phyloP scores from a whole-genome alignment of 2,329 filamentous ascomycete genomes.

The Pestalotiopsis sp. region DNA sequence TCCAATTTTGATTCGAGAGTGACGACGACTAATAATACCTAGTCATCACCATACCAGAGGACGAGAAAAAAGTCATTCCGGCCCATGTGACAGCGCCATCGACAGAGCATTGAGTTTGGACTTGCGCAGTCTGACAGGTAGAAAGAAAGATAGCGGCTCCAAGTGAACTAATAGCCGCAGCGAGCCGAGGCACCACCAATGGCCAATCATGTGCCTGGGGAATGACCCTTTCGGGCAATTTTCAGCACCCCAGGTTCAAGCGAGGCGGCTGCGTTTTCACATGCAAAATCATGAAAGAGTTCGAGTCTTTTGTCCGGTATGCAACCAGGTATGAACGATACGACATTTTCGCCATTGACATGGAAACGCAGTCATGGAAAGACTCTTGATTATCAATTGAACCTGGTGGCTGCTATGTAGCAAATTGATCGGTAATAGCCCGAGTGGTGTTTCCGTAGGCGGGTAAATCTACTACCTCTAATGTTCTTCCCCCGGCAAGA shows the following conservation, averaged over 20 bases:
- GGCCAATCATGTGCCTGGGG: not conserved
- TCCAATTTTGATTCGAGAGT: too few species aligned
- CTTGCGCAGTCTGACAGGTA: not conserved
- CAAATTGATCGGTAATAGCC: too few species aligned
- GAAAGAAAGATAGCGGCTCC: not conserved
- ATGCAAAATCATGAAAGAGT: not conserved
- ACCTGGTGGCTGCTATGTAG: too few species aligned
- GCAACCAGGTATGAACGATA: too few species aligned
- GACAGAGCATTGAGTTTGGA: not conserved
- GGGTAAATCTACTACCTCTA: not conserved
- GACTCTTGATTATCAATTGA: too few species aligned
- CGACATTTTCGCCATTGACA: too few species aligned
- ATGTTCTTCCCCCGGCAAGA: not conserved
- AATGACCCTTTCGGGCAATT: constrained; percentile 8
- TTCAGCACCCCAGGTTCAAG: not conserved
- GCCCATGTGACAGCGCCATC: not conserved
- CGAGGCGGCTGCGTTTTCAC: constrained; percentile 2
- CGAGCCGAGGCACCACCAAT: constrained; percentile 1
- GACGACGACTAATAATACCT: not conserved
- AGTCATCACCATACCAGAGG: too few species aligned
- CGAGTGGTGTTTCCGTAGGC: too few species aligned
- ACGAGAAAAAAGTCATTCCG: not conserved
- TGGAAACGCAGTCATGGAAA: too few species aligned
- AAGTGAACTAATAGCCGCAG: not conserved
- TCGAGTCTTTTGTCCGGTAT: too few species aligned